A percentile compares a stretch with the other conserved stretches of the same genome.
These are phyloP conservation scores for Orbilia quercus DNA, from an alignment of 2,329 filamentous ascomycete genomes.

Conservation along the genomic window DNA sequence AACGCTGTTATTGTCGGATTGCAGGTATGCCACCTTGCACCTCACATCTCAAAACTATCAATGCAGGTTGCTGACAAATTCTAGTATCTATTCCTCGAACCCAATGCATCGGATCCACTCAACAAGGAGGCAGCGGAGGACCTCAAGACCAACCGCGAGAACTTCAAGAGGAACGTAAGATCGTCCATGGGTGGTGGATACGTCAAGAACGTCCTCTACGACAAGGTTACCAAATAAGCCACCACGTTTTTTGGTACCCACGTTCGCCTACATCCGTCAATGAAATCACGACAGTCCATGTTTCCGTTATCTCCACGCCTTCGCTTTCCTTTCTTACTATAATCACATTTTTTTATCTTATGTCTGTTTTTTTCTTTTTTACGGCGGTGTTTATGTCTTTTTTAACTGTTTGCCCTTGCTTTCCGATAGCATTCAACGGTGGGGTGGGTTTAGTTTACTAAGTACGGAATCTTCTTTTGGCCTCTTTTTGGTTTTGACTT, in stretches of 20 bases:
- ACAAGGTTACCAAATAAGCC: conserved; percentile 78
- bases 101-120: conserved; percentile 94
- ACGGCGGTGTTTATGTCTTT: conserved; percentile 45
- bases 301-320: conserved; percentile 52
- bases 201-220: conserved; percentile 78
- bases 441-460: conserved; percentile 15
- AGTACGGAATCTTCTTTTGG: too few relatives aligned
- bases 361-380: conserved; percentile 52
- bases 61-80: conserved; percentile 34
- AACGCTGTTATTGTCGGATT: conserved; percentile 96
- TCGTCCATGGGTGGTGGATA: conserved; percentile 82
- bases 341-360: conserved; percentile 39
- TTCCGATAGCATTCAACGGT: conserved; percentile 37
- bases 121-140: conserved; percentile 99
- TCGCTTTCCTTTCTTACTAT: conserved; percentile 14
- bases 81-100: conserved; percentile 95
- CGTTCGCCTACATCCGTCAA: not conserved
- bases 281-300: conserved; percentile 55
- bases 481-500: conserved; percentile 9
- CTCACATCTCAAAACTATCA: conserved; percentile 3
- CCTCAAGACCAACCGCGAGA: conserved; percentile 83
- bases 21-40: conserved; percentile 71
- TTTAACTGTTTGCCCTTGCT: conserved; percentile 53
- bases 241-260: conserved; percentile 24
- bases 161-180: conserved; percentile 90